These are phyloP conservation scores for Dipteronia dyeriana DNA, from an alignment of 345 rosid species.

Conservation along the genomic window DNA sequence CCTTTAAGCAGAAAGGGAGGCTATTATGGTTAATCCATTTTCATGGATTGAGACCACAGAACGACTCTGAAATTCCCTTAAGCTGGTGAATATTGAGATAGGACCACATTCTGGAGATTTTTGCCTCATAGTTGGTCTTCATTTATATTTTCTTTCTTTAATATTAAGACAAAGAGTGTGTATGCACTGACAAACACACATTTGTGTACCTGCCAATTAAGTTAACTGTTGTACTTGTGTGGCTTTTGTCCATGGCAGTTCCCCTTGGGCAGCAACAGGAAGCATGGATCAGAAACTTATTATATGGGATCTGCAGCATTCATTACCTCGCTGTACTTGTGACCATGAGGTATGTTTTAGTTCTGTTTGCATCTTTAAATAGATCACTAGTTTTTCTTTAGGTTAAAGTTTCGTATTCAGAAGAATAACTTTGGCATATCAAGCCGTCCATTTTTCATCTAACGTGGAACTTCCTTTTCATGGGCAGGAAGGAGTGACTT, in stretches of 20 bases:
- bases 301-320: conserved; percentile 82
- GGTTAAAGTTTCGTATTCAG: neutral
- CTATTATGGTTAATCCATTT: neutral
- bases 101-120: neutral
- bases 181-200: neutral
- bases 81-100: neutral
- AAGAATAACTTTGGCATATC: neutral
- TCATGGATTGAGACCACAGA: neutral
- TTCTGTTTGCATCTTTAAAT: neutral
- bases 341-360: conserved; percentile 58
- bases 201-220: neutral
- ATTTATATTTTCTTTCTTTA: neutral
- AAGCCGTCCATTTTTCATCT: neutral
- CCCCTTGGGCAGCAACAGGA: conserved; percentile 84
- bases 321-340: conserved; percentile 68
- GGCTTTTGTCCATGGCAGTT: conserved; percentile 32
- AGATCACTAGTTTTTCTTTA: neutral
- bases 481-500: conserved; percentile 73
- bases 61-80: neutral
- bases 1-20: neutral
- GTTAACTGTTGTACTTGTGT: neutral
- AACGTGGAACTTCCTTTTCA: conserved; percentile 5
- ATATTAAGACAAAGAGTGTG: neutral
- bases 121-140: neutral
- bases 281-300: conserved; percentile 82